Base-by-base conservation (phyloP, 768 basidiomycete species). In the Russula sp. region DNA sequence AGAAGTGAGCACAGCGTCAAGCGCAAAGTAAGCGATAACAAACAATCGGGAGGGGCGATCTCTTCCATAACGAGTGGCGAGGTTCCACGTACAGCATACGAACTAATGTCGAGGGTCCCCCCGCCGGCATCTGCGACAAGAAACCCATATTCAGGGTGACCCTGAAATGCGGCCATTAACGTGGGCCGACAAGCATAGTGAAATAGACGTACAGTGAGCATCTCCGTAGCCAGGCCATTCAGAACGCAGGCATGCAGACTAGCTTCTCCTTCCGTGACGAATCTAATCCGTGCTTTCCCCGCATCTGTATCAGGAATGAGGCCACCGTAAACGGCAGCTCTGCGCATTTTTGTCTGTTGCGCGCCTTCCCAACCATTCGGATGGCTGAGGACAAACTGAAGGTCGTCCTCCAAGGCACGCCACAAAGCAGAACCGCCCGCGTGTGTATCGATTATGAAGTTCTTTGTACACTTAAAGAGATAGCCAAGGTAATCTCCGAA, bases 311-410 rank as follows among this genome's bases (percentile, higher is more conserved):
- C 86, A 1, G 89, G 84, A 18, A 91, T 85, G 44, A 91, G 72
- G n/a, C 81, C 82, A 3, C 86, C 89, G 66, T 84, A 80, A 9
- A 87, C 80, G 1, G 89, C 89, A 0, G 84, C 85, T 61, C 86
- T 79, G 61, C 89, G 81, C 86, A 91, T 89, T 73, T 84, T 86
- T 35, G 86, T 84, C 71, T 87, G 85, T 68, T 90, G 88, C 9
- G 88, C 86, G 20, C 82, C 82, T 69, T 91, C 89, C 89, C 89
- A 91, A 6, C 89, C 89, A 67, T 90, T 91, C 14, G 89, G 89
- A 72, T 91, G 89, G 45, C 85, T 86, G 42, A 90, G 75, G 4
- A 91, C 87, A 64, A 91, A 83, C 69, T 91, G 86, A 51, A 88
- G 80, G 69, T 86, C 79, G 50, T 79, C 70, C 70, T 89, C 87